phyloP scores from a whole-genome alignment of 2,329 filamentous ascomycete genomes.

The Phaeophleospora eucalypticola region DNA sequence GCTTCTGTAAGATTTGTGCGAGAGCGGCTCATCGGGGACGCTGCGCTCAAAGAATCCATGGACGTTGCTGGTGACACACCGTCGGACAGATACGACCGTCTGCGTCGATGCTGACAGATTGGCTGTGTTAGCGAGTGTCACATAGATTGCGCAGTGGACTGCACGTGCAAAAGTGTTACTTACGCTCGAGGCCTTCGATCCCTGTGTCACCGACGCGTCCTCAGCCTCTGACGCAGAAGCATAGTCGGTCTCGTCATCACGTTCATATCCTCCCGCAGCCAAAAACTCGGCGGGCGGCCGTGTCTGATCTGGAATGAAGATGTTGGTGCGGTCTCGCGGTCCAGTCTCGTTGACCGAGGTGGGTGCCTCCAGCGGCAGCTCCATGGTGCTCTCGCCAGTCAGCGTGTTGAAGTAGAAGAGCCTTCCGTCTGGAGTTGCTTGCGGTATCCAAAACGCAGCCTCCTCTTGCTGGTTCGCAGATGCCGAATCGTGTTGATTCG shows the following conservation, averaged over 20 bases:
- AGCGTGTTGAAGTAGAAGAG: conserved; percentile 98
- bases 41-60: conserved; percentile 80
- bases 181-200: conserved; percentile 66
- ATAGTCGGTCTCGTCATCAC: conserved; percentile 88
- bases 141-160: conserved; percentile 19
- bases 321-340: conserved; percentile 82
- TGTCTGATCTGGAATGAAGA: conserved; percentile 83
- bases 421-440: conserved; percentile 87
- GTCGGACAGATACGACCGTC: conserved; percentile 62
- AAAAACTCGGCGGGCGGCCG: conserved; percentile 87
- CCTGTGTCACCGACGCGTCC: conserved; percentile 67
- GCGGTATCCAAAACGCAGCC: conserved; percentile 97
- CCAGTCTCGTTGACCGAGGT: conserved; percentile 75
- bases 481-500: conserved; percentile 57
- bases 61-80: conserved; percentile 82
- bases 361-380: conserved; percentile 88
- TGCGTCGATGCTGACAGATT: conserved; percentile 53
- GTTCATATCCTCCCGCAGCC: conserved; percentile 67
- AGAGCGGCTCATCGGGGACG: conserved; percentile 57
- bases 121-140: conserved; percentile 24
- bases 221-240: conserved; percentile 81
- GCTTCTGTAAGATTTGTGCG: conserved; percentile 49
- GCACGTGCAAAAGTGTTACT: conserved; percentile 35
- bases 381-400: conserved; percentile 91
- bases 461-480: conserved; percentile 67